A percentile compares a stretch with the other conserved stretches of the same genome.
Conservation (phyloP, 148 eudicot species). For the Cornus suecica region DNA sequence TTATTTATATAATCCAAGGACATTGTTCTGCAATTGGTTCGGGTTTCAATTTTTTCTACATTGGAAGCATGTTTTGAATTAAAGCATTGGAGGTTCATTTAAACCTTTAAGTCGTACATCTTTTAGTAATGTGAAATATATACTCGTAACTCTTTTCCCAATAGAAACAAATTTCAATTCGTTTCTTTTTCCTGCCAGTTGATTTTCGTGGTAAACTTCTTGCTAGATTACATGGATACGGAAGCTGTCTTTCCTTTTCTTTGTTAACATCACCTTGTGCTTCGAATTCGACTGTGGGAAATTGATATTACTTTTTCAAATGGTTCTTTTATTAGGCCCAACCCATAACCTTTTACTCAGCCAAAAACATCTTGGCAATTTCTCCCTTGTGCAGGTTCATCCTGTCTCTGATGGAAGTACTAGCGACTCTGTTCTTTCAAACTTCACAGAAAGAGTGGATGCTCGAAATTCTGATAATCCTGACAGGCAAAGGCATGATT, state of each 20-base stretch:
- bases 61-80: background rate
- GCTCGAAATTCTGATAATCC: slow-evolving; percentile 32
- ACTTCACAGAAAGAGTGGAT: slow-evolving; percentile 32
- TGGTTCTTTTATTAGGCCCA: slow-evolving; percentile 8
- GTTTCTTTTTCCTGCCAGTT: background rate
- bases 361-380: slow-evolving; percentile 1
- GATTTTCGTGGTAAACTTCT: background rate
- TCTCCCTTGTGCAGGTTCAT: slow-evolving; percentile 38
- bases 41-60: background rate
- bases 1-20: background rate
- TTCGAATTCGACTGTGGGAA: background rate
- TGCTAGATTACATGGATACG: background rate
- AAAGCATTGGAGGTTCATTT: background rate
- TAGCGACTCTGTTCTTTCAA: slow-evolving; percentile 49
- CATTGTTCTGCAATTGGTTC: background rate
- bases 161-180: background rate
- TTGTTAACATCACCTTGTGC: background rate
- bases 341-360: background rate
- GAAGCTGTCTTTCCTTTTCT: background rate
- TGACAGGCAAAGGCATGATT: slow-evolving; percentile 31
- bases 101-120: too few relatives aligned
- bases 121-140: too few relatives aligned
- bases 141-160: background rate
- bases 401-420: slow-evolving; percentile 40
- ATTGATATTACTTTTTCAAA: background rate